Base-by-base conservation (phyloP, 176 grass and related monocot species). In the Avena sativa region DNA sequence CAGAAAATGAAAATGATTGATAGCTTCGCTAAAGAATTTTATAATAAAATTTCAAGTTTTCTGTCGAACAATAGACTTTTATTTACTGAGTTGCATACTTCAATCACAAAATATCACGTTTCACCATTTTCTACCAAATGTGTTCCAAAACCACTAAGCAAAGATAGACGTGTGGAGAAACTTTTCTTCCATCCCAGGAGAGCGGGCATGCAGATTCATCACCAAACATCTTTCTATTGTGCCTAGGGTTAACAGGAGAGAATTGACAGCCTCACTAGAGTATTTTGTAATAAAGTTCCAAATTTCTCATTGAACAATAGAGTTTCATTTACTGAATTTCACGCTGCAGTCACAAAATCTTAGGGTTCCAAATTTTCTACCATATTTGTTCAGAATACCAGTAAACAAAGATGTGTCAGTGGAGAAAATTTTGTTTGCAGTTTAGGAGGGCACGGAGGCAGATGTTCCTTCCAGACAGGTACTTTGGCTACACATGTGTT, bases 391-490 rank as follows among this genome's bases (percentile, higher is more conserved):
- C 66, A 73, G 20, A 96, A 90, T 70, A 69, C 71, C 57, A 56
- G 61, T 47, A 93, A 90, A 73, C 85, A 49, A 82, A 84, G 68
- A 40, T 58, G 57, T 52, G 83, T 87, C 77, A 92, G 92, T 32
- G 63, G 12, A 32, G 63, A 32, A 14, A 66, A 66, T 5, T 11
- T 13, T 32, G 26, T 0, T 96, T 51, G 60, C 89, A 96, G 52
- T 88, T 94, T 89, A 94, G 88, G 79, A 86, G 92, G 73, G 93
- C 96, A 86, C 93, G 91, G 95, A 91, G 92, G 90, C 90, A 98
- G 93, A 92, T 92, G 88, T 30, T 93, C 21, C 48, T 52, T 30
- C 61, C 23, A 65, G 12, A 3, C 62, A 65, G 8, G 21, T 25
- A 25, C n/a, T 71, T 81, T 83, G 20, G 79, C 38, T 49, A 14